Evolutionary conservation across 441 rosid species (phyloP).

Genomic region (Gossypium schwendimanii): DNA sequence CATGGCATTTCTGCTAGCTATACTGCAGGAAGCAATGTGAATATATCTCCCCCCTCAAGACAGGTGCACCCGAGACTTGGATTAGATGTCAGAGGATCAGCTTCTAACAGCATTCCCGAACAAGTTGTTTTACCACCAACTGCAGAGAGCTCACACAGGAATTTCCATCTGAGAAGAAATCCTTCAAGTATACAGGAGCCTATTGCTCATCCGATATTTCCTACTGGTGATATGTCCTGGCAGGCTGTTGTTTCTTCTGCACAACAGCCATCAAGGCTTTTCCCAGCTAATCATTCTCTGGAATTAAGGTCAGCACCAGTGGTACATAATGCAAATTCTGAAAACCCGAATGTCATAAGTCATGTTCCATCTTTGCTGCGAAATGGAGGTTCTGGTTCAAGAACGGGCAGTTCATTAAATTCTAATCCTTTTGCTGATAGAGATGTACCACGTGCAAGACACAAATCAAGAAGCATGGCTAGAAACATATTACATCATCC

Average conservation of each 20-base stretch:
- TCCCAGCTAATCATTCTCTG: slow-evolving; percentile 39
- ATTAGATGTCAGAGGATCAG: slow-evolving; percentile 35
- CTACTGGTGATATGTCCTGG: slow-evolving; percentile 39
- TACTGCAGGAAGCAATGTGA: slow-evolving; percentile 38
- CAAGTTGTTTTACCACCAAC: slow-evolving; percentile 24
- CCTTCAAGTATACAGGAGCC: slow-evolving; percentile 49
- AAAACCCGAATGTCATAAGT: slow-evolving; percentile 33
- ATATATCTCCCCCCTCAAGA: slow-evolving; percentile 36
- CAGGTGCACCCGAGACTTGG: slow-evolving; percentile 40
- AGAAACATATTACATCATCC: slow-evolving; percentile 47
- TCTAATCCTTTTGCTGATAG: slow-evolving; percentile 33
- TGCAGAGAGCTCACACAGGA: slow-evolving; percentile 51
- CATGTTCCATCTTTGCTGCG: slow-evolving; percentile 47
- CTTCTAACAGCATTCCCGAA: slow-evolving; percentile 33
- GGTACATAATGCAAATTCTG: slow-evolving; percentile 29
- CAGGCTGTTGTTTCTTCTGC: slow-evolving; percentile 35
- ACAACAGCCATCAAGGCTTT: slow-evolving; percentile 32
- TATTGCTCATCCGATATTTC: slow-evolving; percentile 31
- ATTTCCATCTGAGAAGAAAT: slow-evolving; percentile 45
- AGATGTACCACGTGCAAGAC: slow-evolving; percentile 30
- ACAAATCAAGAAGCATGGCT: slow-evolving; percentile 31
- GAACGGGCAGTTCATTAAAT: slow-evolving; percentile 34
- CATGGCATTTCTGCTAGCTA: slow-evolving; percentile 28
- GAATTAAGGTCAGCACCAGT: slow-evolving; percentile 38
- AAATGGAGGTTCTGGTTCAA: slow-evolving; percentile 41